Percentiles rank a stretch among this genome's conserved stretches.
These are phyloP conservation scores for Crithidia fasciculata DNA, from an alignment of 208 protist species.

Conservation along the genomic window DNA sequence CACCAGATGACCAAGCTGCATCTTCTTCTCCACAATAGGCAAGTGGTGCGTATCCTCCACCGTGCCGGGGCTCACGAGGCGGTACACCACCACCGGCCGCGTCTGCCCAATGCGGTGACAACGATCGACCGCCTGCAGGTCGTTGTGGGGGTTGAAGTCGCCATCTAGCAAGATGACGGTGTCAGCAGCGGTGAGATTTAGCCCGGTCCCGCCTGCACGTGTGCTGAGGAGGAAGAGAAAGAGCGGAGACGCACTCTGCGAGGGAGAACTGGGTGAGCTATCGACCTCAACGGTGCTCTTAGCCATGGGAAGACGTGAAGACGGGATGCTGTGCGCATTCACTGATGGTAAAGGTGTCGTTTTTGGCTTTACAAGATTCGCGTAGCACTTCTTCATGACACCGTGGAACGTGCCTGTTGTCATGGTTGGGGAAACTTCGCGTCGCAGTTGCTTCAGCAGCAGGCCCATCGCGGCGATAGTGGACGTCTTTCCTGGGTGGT, in stretches of 20 bases:
- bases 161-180: constrained; percentile 96
- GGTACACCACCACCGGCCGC: constrained; percentile 91
- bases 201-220: constrained; percentile 93
- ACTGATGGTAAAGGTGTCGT: no score
- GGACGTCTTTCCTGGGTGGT: no score
- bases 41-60: constrained; percentile 94
- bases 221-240: constrained; percentile 96
- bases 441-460: no score
- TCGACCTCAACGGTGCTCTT: neutral
- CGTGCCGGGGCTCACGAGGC: constrained; percentile 80
- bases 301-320: no score
- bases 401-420: neutral
- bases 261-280: neutral
- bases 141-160: constrained; percentile 96
- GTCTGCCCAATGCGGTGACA: constrained; percentile 96
- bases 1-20: constrained; percentile 23
- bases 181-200: constrained; percentile 96
- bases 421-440: no score
- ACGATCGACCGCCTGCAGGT: constrained; percentile 89
- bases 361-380: neutral
- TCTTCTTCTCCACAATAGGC: constrained; percentile 17
- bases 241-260: constrained; percentile 9
- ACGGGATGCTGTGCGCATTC: no score
- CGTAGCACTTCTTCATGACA: neutral
- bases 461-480: no score